Conservation (phyloP, 2,329 filamentous ascomycete genomes). For the Fusarium hainanense region DNA sequence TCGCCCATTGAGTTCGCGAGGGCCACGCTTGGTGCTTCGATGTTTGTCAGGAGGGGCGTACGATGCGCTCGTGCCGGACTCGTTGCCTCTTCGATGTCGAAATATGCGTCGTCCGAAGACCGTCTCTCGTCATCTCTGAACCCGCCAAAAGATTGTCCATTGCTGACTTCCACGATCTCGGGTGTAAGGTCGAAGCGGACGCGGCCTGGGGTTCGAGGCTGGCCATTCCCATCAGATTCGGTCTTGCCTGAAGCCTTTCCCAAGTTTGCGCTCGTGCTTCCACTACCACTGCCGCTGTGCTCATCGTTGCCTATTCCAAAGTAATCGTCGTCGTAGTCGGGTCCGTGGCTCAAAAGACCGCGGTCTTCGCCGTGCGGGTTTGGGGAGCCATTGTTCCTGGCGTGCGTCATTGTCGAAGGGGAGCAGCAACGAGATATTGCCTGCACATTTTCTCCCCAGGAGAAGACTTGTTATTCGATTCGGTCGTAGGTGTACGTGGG, state of each 20-base stretch:
- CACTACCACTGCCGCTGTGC: slow-evolving; percentile 15
- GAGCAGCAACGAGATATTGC: slow-evolving; percentile 38
- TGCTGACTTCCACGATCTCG: slow-evolving; percentile 53
- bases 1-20: slow-evolving; percentile 67
- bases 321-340: slow-evolving; percentile 44
- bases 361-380: slow-evolving; percentile 49
- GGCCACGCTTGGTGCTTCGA: slow-evolving; percentile 81
- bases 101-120: slow-evolving; percentile 57
- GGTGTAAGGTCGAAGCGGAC: slow-evolving; percentile 77
- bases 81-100: slow-evolving; percentile 58
- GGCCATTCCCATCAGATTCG: slow-evolving; percentile 33
- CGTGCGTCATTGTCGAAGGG: slow-evolving; percentile 49
- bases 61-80: slow-evolving; percentile 63
- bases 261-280: slow-evolving; percentile 27
- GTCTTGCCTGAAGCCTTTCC: slow-evolving; percentile 34
- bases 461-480: slow-evolving; percentile 5
- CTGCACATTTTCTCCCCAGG: slow-evolving; percentile 42
- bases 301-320: slow-evolving; percentile 43
- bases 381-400: slow-evolving; percentile 47
- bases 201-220: slow-evolving; percentile 68
- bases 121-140: slow-evolving; percentile 29
- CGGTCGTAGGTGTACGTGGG: not conserved
- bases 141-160: slow-evolving; percentile 27
- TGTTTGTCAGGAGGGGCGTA: slow-evolving; percentile 81
- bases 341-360: slow-evolving; percentile 45